These are phyloP conservation scores for Vitis rotundifolia DNA, from an alignment of 164 flowering plant species.

Conservation along the genomic window DNA sequence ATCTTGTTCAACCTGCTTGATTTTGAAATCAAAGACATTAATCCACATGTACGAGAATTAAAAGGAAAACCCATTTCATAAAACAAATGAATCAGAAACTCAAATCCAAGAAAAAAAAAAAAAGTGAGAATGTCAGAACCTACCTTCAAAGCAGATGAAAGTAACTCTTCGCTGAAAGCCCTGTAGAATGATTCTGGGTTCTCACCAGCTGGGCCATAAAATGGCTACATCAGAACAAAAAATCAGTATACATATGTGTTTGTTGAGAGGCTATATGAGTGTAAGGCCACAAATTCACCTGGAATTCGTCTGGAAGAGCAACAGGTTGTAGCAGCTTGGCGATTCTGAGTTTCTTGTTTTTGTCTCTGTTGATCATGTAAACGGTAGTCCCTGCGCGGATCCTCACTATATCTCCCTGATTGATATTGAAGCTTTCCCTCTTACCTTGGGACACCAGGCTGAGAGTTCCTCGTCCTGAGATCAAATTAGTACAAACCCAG, in stretches of 20 bases:
- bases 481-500: not conserved
- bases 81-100: no score
- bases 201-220: slow-evolving; percentile 49
- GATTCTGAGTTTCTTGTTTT: slow-evolving; percentile 37
- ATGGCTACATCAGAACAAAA: slow-evolving; percentile 32
- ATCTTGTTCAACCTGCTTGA: slow-evolving; percentile 31
- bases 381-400: slow-evolving; percentile 33
- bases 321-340: slow-evolving; percentile 40
- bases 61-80: no score
- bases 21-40: no score
- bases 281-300: slow-evolving; percentile 21
- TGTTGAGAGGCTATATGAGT: not conserved
- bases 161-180: slow-evolving; percentile 57
- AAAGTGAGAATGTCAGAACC: not conserved
- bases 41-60: no score
- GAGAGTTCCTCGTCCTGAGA: slow-evolving; percentile 12
- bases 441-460: slow-evolving; percentile 17
- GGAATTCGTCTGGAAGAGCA: slow-evolving; percentile 36
- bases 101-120: not conserved
- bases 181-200: slow-evolving; percentile 53
- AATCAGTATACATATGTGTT: not conserved
- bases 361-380: slow-evolving; percentile 37
- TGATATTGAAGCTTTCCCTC: slow-evolving; percentile 31
- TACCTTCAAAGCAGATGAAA: slow-evolving; percentile 71
- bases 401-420: slow-evolving; percentile 32